A percentile compares a stretch with the other conserved stretches of the same genome.
These are phyloP conservation scores for Ophiostoma sp. DNA, from an alignment of 2,329 filamentous ascomycete genomes.

Conservation along the genomic window DNA sequence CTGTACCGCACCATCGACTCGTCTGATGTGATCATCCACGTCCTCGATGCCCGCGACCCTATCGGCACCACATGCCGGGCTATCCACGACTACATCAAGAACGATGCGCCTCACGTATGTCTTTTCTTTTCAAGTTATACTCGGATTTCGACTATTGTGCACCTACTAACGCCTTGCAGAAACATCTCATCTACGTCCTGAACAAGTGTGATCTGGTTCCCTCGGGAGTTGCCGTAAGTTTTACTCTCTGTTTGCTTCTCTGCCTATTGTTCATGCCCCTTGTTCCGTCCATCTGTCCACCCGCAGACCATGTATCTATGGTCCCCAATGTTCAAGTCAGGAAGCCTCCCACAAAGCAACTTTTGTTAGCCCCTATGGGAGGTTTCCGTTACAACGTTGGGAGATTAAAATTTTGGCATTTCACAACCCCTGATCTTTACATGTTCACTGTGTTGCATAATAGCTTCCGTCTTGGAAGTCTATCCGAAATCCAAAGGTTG, in stretches of 20 bases:
- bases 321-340: slow-evolving; percentile 73
- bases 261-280: slow-evolving; percentile 18
- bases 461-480: slow-evolving; percentile 81
- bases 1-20: slow-evolving; percentile 75
- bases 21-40: slow-evolving; percentile 92
- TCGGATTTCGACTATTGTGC: too few species aligned
- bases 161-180: slow-evolving; percentile 35
- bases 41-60: slow-evolving; percentile 83
- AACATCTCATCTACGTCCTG: slow-evolving; percentile 83
- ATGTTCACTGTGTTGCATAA: slow-evolving; percentile 60
- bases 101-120: slow-evolving; percentile 72
- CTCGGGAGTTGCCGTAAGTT: slow-evolving; percentile 88
- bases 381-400: slow-evolving; percentile 98
- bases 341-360: slow-evolving; percentile 61
- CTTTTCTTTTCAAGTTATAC: background rate
- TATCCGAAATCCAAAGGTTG: slow-evolving; percentile 68
- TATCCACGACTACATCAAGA: slow-evolving; percentile 86
- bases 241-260: slow-evolving; percentile 18
- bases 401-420: slow-evolving; percentile 68
- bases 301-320: slow-evolving; percentile 29
- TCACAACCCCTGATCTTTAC: slow-evolving; percentile 60
- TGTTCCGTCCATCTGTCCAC: slow-evolving; percentile 20
- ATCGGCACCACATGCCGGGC: slow-evolving; percentile 83
- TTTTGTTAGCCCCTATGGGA: slow-evolving; percentile 58
- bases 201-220: slow-evolving; percentile 94